Conservation (phyloP, 768 basidiomycete species). For the Boletus sp. region DNA sequence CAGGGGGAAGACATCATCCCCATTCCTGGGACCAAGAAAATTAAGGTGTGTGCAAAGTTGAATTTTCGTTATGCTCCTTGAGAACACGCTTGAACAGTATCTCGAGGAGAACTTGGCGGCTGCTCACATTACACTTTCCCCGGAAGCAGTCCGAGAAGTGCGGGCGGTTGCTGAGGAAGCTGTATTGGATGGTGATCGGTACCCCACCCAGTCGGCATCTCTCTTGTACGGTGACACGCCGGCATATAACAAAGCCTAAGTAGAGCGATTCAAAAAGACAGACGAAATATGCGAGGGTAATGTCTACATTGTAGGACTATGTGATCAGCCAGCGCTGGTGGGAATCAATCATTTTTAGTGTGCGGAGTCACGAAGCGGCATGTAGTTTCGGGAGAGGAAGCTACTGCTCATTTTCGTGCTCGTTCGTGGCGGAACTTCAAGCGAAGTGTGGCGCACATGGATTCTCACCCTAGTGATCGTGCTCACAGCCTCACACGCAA, state of each 20-base stretch:
- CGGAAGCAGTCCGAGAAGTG: slow-evolving; percentile 38
- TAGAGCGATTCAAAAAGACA: too few species aligned
- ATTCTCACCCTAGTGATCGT: too few species aligned
- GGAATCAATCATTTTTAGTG: background rate
- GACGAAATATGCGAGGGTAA: background rate
- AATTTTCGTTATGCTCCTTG: background rate
- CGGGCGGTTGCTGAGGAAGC: slow-evolving; percentile 36
- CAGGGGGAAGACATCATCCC: slow-evolving; percentile 40
- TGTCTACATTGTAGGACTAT: background rate
- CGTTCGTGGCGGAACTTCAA: too few species aligned
- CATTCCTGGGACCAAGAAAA: slow-evolving; percentile 39
- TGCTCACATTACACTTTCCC: slow-evolving; percentile 32
- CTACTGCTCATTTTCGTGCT: too few species aligned
- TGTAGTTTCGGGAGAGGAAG: too few species aligned
- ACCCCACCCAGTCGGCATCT: slow-evolving; percentile 8
- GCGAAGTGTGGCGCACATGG: too few species aligned
- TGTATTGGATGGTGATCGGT: slow-evolving; percentile 26
- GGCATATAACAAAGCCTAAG: background rate
- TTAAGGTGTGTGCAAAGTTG: slow-evolving; percentile 24
- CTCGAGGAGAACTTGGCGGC: slow-evolving; percentile 47
- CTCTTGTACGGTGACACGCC: slow-evolving; percentile 24
- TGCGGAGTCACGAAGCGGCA: too few species aligned
- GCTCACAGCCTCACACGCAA: too few species aligned
- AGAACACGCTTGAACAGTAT: slow-evolving; percentile 26
- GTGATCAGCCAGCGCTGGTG: background rate